Percentiles rank a stretch among this genome's conserved stretches.
phyloP scores from a whole-genome alignment of 2,329 filamentous ascomycete genomes.

The Phialophora chinensis region DNA sequence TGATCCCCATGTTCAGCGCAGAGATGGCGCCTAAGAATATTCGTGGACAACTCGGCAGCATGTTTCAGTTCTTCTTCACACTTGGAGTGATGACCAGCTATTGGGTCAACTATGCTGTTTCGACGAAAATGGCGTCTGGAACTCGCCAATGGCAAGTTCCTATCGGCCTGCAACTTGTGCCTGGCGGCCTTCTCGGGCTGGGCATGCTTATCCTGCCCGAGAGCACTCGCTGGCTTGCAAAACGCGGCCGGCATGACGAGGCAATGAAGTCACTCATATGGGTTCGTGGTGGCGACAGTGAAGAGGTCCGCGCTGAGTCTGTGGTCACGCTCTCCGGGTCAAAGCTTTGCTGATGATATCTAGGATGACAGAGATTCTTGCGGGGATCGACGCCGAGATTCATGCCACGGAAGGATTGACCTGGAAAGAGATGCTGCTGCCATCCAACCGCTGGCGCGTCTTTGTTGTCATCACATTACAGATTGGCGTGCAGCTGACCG shows the following conservation, averaged over 20 bases:
- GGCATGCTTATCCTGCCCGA: constrained; percentile 58
- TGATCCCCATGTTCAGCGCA: constrained; percentile 70
- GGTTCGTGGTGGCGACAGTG: constrained; percentile 55
- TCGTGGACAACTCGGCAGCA: constrained; percentile 73
- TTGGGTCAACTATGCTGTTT: constrained; percentile 57
- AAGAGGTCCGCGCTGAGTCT: constrained; percentile 46
- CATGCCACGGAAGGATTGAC: constrained; percentile 53
- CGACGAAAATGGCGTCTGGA: constrained; percentile 54
- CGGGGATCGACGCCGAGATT: constrained; percentile 56
- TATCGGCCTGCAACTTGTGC: constrained; percentile 58
- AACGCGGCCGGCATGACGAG: constrained; percentile 53
- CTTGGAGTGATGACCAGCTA: constrained; percentile 80
- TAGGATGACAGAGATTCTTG: constrained; percentile 50
- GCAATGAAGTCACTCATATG: constrained; percentile 56
- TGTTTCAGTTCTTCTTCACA: constrained; percentile 74
- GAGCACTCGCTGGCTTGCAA: constrained; percentile 55
- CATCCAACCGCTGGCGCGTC: constrained; percentile 56
- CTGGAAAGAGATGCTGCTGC: constrained; percentile 54
- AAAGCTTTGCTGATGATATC: not conserved
- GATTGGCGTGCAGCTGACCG: constrained; percentile 54
- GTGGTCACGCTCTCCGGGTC: constrained; percentile 48
- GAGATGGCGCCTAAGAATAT: constrained; percentile 73
- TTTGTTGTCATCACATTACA: constrained; percentile 58
- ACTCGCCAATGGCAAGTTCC: constrained; percentile 63
- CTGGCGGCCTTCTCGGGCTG: constrained; percentile 53